Base-by-base conservation (phyloP, 2,329 filamentous ascomycete genomes). In the Aspergillus viridinutans region DNA sequence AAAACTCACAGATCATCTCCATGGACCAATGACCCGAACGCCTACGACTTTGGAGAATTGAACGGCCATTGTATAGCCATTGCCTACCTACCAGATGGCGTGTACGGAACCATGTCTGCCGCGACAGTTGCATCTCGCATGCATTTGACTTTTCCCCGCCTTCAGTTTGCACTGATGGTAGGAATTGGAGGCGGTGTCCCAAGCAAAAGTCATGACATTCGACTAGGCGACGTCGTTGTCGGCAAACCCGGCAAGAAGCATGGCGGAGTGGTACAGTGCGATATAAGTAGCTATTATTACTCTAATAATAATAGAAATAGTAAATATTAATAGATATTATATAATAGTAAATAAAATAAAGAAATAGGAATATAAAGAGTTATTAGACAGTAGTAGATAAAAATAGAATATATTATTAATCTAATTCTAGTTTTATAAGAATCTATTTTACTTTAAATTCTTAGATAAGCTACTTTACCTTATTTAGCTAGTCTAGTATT, bases 161-260 rank as follows among this genome's bases (percentile, higher is more conserved):
- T 45, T 29, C 29, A 47, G 14, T 56, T 57, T 42, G 54, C 23
- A 9, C 9, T 59, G 26, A 61, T 61, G 47, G 60, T 61, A 9
- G 61, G 61, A 1, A 53, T 62, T n/a, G 56, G 56, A 29, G 61
- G 59, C 5, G 63, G 63, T 0, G 59, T 58, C 8, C 62, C 61
- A 1, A 52, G 21, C 4, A 49, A 54, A 8, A 38, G 4, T 1
- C 43, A 45, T 1, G 57, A 63, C 26, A 61, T 68, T 50, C 58
- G 58, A 5, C 50, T 67, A 3, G 63, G 65, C 3, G 64, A 67
- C 57, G 55, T 68, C 1, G 66, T 67, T 2, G 56, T 68, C 8
- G 65, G 65, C 53, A 53, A 42, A 23, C 53, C 58, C 1, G 45
- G n/a, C 28, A n/a, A 12, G 21, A 52, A 3, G 10, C 57, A 28